phyloP scores from a whole-genome alignment of 306 rosid species.

The Rosa chinensis region DNA sequence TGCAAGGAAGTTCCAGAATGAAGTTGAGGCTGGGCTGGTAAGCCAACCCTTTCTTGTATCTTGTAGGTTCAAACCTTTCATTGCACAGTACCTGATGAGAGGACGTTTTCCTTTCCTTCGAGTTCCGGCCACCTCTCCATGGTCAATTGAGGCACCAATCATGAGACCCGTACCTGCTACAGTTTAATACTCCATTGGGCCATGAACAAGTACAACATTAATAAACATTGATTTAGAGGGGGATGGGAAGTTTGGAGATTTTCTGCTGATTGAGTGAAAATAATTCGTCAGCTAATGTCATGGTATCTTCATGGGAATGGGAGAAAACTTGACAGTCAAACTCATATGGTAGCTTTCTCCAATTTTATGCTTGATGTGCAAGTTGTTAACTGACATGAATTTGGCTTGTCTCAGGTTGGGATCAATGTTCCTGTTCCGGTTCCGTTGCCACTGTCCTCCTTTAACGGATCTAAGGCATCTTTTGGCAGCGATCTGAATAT shows the following conservation, averaged over 20 bases:
- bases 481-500: constrained; percentile 43
- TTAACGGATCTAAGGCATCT: constrained; percentile 42
- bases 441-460: constrained; percentile 53
- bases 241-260: background rate
- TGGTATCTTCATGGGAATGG: constrained; percentile 8
- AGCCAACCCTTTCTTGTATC: constrained; percentile 18
- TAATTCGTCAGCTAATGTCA: background rate
- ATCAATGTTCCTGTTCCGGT: constrained; percentile 58
- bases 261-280: background rate
- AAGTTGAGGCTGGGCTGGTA: constrained; percentile 59
- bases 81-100: background rate
- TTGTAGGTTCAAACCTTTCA: constrained; percentile 17
- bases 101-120: background rate
- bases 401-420: constrained; percentile 52
- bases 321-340: background rate
- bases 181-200: background rate
- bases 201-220: background rate
- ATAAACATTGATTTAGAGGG: background rate
- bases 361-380: constrained; percentile 2
- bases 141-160: background rate
- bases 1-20: constrained; percentile 61
- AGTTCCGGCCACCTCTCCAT: background rate
- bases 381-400: constrained; percentile 10
- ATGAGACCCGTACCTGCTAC: too few species aligned
- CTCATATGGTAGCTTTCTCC: constrained; percentile 5